These are phyloP conservation scores for Ogataea haglerorum DNA, from an alignment of 805 yeast genomes.

Conservation along the genomic window DNA sequence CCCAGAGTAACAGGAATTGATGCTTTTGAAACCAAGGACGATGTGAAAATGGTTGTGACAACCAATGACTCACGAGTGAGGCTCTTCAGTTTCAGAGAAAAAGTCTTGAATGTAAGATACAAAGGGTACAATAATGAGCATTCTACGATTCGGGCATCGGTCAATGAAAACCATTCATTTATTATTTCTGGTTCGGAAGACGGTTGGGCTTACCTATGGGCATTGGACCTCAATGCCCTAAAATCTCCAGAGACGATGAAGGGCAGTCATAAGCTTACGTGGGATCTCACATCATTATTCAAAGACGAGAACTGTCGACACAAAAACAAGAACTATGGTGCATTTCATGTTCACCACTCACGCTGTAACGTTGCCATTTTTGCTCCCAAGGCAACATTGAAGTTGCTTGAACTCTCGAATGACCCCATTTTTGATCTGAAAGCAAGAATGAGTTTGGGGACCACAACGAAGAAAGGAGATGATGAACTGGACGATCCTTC, in stretches of 20 bases:
- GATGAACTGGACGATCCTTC: constrained; percentile 35
- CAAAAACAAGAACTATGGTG: constrained; percentile 59
- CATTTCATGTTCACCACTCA: constrained; percentile 74
- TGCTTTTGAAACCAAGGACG: constrained; percentile 34
- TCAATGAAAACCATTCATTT: constrained; percentile 53
- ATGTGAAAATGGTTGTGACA: constrained; percentile 49
- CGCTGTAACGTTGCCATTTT: constrained; percentile 72
- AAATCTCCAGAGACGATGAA: constrained; percentile 4
- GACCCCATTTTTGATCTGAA: constrained; percentile 73
- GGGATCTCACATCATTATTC: constrained; percentile 32
- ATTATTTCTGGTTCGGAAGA: constrained; percentile 84
- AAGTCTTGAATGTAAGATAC: constrained; percentile 59
- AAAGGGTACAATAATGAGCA: constrained; percentile 71
- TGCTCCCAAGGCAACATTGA: constrained; percentile 70
- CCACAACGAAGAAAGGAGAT: constrained; percentile 9
- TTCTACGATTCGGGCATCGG: constrained; percentile 66
- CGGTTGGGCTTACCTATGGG: constrained; percentile 85
- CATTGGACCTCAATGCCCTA: constrained; percentile 27
- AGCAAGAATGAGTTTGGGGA: constrained; percentile 13
- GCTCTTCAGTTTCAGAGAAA: constrained; percentile 52
- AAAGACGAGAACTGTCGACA: constrained; percentile 34
- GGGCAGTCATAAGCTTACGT: constrained; percentile 35
- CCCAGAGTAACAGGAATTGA: constrained; percentile 77
- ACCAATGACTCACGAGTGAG: constrained; percentile 82
- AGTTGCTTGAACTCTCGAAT: constrained; percentile 64